Base-by-base conservation (phyloP, 2,329 filamentous ascomycete genomes). In the Endothia cerciana region DNA sequence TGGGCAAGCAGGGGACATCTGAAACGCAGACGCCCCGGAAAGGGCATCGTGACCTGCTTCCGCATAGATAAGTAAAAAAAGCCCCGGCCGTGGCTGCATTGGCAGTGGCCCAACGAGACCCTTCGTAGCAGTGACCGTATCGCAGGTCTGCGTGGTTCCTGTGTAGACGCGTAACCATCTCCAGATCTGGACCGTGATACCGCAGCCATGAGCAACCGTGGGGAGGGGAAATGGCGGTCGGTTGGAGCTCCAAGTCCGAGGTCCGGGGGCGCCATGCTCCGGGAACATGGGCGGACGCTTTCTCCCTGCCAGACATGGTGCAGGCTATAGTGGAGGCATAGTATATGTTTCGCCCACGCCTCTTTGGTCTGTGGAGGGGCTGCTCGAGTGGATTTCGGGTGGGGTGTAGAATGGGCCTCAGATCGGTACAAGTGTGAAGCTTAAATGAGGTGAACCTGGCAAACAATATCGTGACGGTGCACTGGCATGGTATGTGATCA, bases 1-100 rank as follows among this genome's bases (percentile, higher is more conserved):
- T 33, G 55, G 30, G n/a, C 45, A 41, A 8, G 15, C 51, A 64
- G 30, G 53, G 11, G 53, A 22, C 15, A 56, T 61, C 63, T 65
- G 63, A 65, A 65, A 65, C 63, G 41, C 49, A 56, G 41, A 17
- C 51, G 41, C 41, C 53, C 55, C n/a, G 49, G 5, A 61, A 47
- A 28, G 47, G 7, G 49, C 25, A 56, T 49, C 30, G 57, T 60
- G 55, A 22, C 45, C 19, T 40, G 51, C 8, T 57, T 33, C 22
- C n/a, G 30, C 41, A 53, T 64, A 28, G 43, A 56, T 45, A 28
- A 38, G 33, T 43, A 17, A 55, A n/a, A n/a, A 51, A 17, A 28
- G 11, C 4, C 13, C 47, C 25, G 25, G 28, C 22, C 25, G 25
- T 10, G 15, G 11, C 25, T 28, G 47, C 45, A 51, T 51, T 22